Percentiles rank a stretch among this genome's conserved stretches.
Evolutionary conservation across 768 basidiomycete species (phyloP).

Genomic region (Psilocybe subaeruginosa): DNA sequence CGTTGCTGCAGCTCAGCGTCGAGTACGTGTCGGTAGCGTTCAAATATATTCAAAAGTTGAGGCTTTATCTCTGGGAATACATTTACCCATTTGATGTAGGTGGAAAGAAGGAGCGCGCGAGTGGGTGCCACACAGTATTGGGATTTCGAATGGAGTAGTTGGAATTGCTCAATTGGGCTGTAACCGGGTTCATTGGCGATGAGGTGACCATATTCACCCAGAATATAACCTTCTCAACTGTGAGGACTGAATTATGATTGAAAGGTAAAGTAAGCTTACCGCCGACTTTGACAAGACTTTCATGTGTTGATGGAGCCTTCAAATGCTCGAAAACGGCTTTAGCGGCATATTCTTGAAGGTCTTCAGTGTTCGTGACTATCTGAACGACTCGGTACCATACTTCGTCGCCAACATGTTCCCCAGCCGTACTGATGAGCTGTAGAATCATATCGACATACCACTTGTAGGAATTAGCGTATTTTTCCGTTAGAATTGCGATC

Average conservation of each 20-base stretch:
- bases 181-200: slow-evolving; percentile 95
- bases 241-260: slow-evolving; percentile 4
- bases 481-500: slow-evolving; percentile 98
- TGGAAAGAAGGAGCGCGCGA: slow-evolving; percentile 89
- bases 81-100: slow-evolving; percentile 99
- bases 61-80: slow-evolving; percentile 98
- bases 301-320: slow-evolving; percentile 82
- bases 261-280: slow-evolving; percentile 49
- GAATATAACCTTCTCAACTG: slow-evolving; percentile 73
- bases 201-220: slow-evolving; percentile 98
- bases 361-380: slow-evolving; percentile 98
- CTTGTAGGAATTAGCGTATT: slow-evolving; percentile 96
- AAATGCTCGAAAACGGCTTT: slow-evolving; percentile 90
- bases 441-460: slow-evolving; percentile 99
- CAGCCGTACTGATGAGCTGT: slow-evolving; percentile 93
- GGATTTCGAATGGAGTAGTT: slow-evolving; percentile 89
- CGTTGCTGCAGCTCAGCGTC: slow-evolving; percentile 98
- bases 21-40: slow-evolving; percentile 95
- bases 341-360: slow-evolving; percentile 95
- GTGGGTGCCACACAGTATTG: slow-evolving; percentile 94
- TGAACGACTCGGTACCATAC: slow-evolving; percentile 99
- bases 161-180: slow-evolving; percentile 94
- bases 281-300: slow-evolving; percentile 94
- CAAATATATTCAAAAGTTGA: slow-evolving; percentile 92
- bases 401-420: slow-evolving; percentile 98